Evolutionary conservation across 2,329 filamentous ascomycete species (phyloP), one percentile per base, ranked within the genome.

Genomic region (Stemphylium vesicarium): DNA sequence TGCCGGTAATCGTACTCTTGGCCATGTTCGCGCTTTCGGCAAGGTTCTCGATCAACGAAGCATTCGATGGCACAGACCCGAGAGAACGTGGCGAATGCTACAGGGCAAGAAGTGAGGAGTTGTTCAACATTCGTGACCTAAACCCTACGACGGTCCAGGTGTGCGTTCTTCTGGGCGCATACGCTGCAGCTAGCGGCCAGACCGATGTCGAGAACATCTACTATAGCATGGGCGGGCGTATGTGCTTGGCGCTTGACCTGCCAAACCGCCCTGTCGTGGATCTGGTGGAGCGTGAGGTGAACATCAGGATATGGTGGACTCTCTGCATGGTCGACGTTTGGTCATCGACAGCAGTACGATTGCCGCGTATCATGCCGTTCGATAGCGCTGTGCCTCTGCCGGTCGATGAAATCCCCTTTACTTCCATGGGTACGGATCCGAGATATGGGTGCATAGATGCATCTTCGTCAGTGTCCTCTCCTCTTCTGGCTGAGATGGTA

Each of bases 251-350:
- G 9, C 57, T 67, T 11, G 64, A 67, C 50, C 26, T 67, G 20
- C 57, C 63, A 5, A 67, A 61, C 51, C 57, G 54, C 2, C 63
- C 60, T 13, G 63, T 65, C 29, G 38, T 50, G 9, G 65, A 57
- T 43, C 50, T 63, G 11, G 40, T 67, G 11, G 64, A 67, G 36
- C 62, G 63, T 31, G 64, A 67, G 47, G 50, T 64, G 11, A 67
- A 67, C 16, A 65, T 65, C 37, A 60, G 64, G 56, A 63, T 57
- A 29, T 67, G 64, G 64, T 67, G 63, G 63, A 59, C 63, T 12
- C 42, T 67, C 12, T 64, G 61, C n/a, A 67, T 67, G 64, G 59
- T 67, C 3, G 64, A 67, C 39, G 64, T 67, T 12, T 67, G 64
- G 64, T 67, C 64, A 7, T 67, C 64, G 4, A 57, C 64, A 11